Base-by-base conservation (phyloP, 2,329 filamentous ascomycete genomes). In the Aspergillus proliferans region DNA sequence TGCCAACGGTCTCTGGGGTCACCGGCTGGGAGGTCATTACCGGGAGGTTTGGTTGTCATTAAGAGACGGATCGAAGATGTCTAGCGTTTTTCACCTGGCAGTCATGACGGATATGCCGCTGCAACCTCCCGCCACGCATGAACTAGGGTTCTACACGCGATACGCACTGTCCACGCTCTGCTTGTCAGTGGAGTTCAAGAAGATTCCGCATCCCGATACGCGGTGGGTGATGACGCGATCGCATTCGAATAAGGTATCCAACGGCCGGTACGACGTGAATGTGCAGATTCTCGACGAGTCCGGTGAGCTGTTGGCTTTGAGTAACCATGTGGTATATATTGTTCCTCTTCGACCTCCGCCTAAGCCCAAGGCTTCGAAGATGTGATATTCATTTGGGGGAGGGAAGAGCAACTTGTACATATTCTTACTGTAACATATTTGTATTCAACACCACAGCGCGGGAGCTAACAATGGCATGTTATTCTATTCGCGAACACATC, bases 21-120 rank as follows among this genome's bases (percentile, higher is more conserved):
- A 60, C 19, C 47, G 58, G 9, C 43, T 60, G 3, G 58, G 58
- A 8, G 56, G 58, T 3, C 56, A 60, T 39, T 30, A 56, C 14
- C 51, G 58, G 6, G 58, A 60, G 28, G 53, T 58, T 3, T 60
- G 56, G 58, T 28, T 60, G 8, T 58, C 58, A 4, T 56, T 57
- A 42, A 50, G 52, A n/a, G 56, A 58, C 41, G 53, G 54, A 6
- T 53, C 54, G 7, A 50, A 34, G 21, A 47, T 57, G 40, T 53
- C 52, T 12, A 47, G 55, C 30, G 26, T 48, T 24, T 43, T 52
- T 18, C 49, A 57, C 48, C 43, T 60, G 19, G 53, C 58, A 8
- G 43, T 58, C 26, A 34, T 60, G 33, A 51, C 54, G 14, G 58
- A 60, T 42, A 48, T 53, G 52, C 57, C 57, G 1, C 52, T 59